Evolutionary conservation across 805 yeast genomes (phyloP).

Genomic region (Candida koratica): DNA sequence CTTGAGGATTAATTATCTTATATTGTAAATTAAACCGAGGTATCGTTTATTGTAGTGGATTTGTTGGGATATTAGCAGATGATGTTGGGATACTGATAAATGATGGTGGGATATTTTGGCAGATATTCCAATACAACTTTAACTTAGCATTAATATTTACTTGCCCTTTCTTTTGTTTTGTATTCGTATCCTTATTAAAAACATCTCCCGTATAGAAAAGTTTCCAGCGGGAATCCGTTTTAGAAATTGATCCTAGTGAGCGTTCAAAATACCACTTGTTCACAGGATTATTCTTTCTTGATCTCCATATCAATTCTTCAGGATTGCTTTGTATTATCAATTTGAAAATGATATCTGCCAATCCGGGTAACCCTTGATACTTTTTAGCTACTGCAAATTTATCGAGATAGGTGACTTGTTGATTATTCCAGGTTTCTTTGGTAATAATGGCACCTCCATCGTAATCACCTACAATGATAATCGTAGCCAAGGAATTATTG

Average conservation of each 20-base stretch:
- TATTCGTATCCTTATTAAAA: conserved; percentile 33
- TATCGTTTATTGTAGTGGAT: no score
- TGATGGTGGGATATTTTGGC: conserved; percentile 58
- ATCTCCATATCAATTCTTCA: conserved; percentile 82
- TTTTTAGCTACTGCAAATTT: conserved; percentile 85
- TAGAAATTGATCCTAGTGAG: conserved; percentile 60
- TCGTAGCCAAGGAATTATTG: conserved; percentile 61
- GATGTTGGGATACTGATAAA: no score
- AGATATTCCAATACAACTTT: conserved; percentile 48
- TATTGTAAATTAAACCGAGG: no score
- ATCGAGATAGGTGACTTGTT: conserved; percentile 72
- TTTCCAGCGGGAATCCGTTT: conserved; percentile 36
- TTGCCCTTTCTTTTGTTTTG: conserved; percentile 11
- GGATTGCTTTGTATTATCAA: conserved; percentile 67
- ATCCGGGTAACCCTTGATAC: conserved; percentile 87
- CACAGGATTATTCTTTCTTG: conserved; percentile 80
- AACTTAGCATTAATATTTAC: conserved; percentile 30
- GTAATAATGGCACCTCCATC: conserved; percentile 95
- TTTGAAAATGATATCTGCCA: conserved; percentile 91
- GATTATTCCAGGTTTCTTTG: conserved; percentile 50
- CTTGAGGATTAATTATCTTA: neutral
- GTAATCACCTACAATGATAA: conserved; percentile 88
- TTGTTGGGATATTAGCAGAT: no score
- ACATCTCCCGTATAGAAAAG: conserved; percentile 40
- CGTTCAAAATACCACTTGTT: conserved; percentile 98